Evolutionary conservation across 495 filamentous ascomycete genomes (phyloP).

Genomic region (Hyaloscypha bicolor): DNA sequence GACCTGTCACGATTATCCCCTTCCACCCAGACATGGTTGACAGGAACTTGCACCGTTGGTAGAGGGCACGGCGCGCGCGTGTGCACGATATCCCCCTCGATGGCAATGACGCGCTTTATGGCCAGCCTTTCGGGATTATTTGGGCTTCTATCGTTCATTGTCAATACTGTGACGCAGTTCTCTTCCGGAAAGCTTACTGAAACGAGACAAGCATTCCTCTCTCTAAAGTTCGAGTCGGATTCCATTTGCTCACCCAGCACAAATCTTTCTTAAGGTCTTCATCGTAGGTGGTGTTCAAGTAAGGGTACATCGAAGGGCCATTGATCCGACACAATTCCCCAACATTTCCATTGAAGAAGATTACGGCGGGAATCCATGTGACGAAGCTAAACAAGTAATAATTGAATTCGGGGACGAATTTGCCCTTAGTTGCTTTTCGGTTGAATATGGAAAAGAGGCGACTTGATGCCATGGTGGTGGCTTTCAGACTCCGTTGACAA

Average conservation of each 20-base stretch:
- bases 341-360: constrained; percentile 66
- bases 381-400: constrained; percentile 54
- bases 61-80: constrained; percentile 64
- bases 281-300: constrained; percentile 66
- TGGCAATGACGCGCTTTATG: constrained; percentile 70
- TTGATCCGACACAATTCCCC: constrained; percentile 62
- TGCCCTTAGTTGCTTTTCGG: background rate
- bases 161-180: constrained; percentile 4
- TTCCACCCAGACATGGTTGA: constrained; percentile 79
- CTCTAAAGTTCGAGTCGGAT: constrained; percentile 44
- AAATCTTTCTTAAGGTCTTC: constrained; percentile 56
- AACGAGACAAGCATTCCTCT: constrained; percentile 59
- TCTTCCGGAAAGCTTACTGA: constrained; percentile 39
- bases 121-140: constrained; percentile 57
- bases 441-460: constrained; percentile 22
- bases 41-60: constrained; percentile 58
- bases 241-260: constrained; percentile 52
- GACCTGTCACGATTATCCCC: constrained; percentile 63
- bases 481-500: background rate
- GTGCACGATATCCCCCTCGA: constrained; percentile 68
- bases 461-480: constrained; percentile 19
- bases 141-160: constrained; percentile 56
- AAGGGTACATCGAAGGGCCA: constrained; percentile 78
- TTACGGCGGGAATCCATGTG: constrained; percentile 63
- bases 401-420: constrained; percentile 40